Conservation (phyloP, 345 rosid species). For the Citrus mangshanensis region DNA sequence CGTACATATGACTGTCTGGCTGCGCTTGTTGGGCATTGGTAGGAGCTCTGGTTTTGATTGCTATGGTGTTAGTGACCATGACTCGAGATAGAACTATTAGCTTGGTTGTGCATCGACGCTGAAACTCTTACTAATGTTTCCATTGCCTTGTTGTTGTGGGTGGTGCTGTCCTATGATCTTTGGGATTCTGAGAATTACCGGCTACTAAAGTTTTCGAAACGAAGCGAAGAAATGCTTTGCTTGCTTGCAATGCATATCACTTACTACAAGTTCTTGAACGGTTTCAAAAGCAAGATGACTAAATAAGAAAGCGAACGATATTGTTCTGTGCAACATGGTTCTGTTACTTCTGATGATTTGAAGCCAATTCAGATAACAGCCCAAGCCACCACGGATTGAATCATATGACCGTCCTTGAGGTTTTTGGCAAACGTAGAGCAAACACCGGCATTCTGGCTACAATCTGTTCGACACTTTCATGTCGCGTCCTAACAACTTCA, state of each 20-base stretch:
- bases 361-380: slow-evolving; percentile 69
- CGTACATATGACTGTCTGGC: background rate
- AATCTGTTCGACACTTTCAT: slow-evolving; percentile 73
- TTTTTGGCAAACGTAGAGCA: slow-evolving; percentile 70
- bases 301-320: slow-evolving; percentile 62
- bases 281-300: slow-evolving; percentile 89
- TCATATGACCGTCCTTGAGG: slow-evolving; percentile 84
- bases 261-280: slow-evolving; percentile 72
- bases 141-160: slow-evolving; percentile 15
- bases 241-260: slow-evolving; percentile 51
- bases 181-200: slow-evolving; percentile 17
- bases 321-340: slow-evolving; percentile 74
- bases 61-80: slow-evolving; percentile 41
- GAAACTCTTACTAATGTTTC: slow-evolving; percentile 18
- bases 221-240: slow-evolving; percentile 41
- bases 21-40: slow-evolving; percentile 13
- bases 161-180: background rate
- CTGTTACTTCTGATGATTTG: slow-evolving; percentile 57
- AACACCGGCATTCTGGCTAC: slow-evolving; percentile 70
- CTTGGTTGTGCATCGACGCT: slow-evolving; percentile 41
- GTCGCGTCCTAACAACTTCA: slow-evolving; percentile 70
- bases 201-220: slow-evolving; percentile 55
- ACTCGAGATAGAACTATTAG: slow-evolving; percentile 47
- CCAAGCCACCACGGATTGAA: slow-evolving; percentile 69
- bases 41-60: slow-evolving; percentile 22